Evolutionary conservation across 1,284 basidiomycete genomes (phyloP), one percentile per base, ranked within the genome.

Genomic region (Rugosomyces carneus): DNA sequence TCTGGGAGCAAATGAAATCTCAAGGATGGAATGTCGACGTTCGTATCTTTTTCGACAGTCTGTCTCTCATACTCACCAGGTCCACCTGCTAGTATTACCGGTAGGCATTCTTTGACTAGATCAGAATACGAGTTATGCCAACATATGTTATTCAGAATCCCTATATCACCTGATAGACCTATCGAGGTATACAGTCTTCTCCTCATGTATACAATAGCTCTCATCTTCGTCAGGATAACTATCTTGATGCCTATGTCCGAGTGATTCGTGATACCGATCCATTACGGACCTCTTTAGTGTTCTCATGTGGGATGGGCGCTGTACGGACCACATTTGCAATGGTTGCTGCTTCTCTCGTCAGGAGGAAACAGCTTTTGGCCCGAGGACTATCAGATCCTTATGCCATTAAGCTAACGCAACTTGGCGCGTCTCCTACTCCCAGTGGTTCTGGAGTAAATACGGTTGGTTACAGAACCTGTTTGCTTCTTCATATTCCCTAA

Each of bases 271-370:
- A 80, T 32, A 81, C 88, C 0, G 90, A 96, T 55, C 93, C 95
- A 0, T 68, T 82, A 6, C 75, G 73, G 16, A 93, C 91, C 0
- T 84, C 88, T 0, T 72, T 99, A 13, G 90, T 99, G 1, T 97
- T 99, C 65, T 95, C 92, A 47, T 98, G 96, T 63, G 95, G 96
- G 34, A 94, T 96, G 79, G 96, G 96, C 36, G 91, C 93, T 2
- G 93, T 96, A 0, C 81, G 96, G 34, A 96, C 95, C 1, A 97
- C 95, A 0, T 98, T 98, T 62, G 95, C 92, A 4, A 99, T 99
- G 96, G 82, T 89, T 11, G 91, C 94, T 1, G 94, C 95, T 0
- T 82, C 89, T 51, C 75, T 99, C 19, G 76, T 99, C 0, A 76
- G 96, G 23, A 72, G 95, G 23, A 89, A 86, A 58, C 93, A 97